These are phyloP conservation scores for Musa acuminata DNA, from an alignment of 176 grass and related monocot species.

Conservation along the genomic window DNA sequence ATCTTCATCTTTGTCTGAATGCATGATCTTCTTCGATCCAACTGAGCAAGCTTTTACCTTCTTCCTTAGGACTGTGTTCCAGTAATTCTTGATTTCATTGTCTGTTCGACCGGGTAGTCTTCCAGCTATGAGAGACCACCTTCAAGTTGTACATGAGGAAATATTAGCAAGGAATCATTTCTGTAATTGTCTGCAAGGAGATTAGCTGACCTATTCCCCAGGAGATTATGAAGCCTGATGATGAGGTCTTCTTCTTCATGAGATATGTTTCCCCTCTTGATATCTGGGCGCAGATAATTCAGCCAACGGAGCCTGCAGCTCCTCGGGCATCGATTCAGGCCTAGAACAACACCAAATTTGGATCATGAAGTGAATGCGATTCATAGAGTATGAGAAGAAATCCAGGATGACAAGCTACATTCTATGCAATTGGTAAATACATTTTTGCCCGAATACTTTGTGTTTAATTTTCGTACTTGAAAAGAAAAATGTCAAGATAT, in stretches of 20 bases:
- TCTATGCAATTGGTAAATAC: too few relatives aligned
- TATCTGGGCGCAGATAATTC: slow-evolving; percentile 13
- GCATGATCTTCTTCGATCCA: background rate
- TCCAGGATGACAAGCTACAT: too few relatives aligned
- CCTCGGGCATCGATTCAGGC: slow-evolving; percentile 12
- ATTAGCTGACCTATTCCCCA: slow-evolving; percentile 3
- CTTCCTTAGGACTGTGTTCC: slow-evolving; percentile 6
- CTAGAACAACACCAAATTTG: background rate
- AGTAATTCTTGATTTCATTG: slow-evolving; percentile 7
- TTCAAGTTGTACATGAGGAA: background rate
- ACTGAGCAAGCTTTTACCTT: background rate
- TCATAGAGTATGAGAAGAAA: background rate
- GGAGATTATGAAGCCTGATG: slow-evolving; percentile 12
- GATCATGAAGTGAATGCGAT: background rate
- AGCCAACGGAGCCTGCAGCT: slow-evolving; percentile 12
- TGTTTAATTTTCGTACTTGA: too few relatives aligned
- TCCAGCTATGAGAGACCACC: slow-evolving; percentile 14
- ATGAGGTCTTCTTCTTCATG: slow-evolving; percentile 12
- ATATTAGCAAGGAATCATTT: background rate
- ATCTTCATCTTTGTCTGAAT: background rate
- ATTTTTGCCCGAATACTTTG: too few relatives aligned
- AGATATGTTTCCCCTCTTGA: slow-evolving; percentile 18
- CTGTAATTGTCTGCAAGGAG: background rate
- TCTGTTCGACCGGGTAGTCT: slow-evolving; percentile 7
- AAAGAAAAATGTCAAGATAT: too few relatives aligned